phyloP scores from a whole-genome alignment of 1,139 yeast genomes.

The Nakaseomyces bracarensis region DNA sequence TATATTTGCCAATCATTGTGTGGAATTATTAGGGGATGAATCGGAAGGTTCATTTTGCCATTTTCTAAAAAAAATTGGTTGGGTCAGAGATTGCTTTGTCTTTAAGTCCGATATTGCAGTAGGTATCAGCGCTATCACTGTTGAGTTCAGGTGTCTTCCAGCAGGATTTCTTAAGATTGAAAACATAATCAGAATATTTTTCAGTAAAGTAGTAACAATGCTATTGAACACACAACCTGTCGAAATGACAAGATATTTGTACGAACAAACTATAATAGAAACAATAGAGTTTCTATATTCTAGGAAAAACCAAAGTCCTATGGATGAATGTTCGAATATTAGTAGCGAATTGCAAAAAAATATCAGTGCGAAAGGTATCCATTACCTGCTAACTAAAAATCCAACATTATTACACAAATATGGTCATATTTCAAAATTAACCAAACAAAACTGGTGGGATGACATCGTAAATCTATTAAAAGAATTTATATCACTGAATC shows the following conservation, averaged over 20 bases:
- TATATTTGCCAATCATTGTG: conserved; percentile 37
- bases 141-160: conserved; percentile 42
- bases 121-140: conserved; percentile 33
- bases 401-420: conserved; percentile 2
- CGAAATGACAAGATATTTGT: conserved; percentile 35
- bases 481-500: conserved; percentile 5
- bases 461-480: background rate
- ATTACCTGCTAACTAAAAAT: background rate
- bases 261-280: conserved; percentile 41
- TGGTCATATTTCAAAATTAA: background rate
- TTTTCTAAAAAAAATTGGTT: conserved; percentile 30
- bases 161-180: conserved; percentile 34
- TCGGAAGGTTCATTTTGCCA: conserved; percentile 39
- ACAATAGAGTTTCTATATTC: conserved; percentile 39
- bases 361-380: conserved; percentile 14
- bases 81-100: conserved; percentile 35
- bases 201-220: conserved; percentile 26
- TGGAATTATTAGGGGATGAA: conserved; percentile 57
- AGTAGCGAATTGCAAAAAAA: conserved; percentile 35
- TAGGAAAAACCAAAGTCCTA: conserved; percentile 32
- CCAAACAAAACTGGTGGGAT: background rate
- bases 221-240: conserved; percentile 20
- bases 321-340: conserved; percentile 39
- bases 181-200: conserved; percentile 30
- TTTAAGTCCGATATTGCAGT: conserved; percentile 36